These are phyloP conservation scores for Aurantiochytrium sp. DNA, from an alignment of 108 stramenopile species.

Conservation along the genomic window DNA sequence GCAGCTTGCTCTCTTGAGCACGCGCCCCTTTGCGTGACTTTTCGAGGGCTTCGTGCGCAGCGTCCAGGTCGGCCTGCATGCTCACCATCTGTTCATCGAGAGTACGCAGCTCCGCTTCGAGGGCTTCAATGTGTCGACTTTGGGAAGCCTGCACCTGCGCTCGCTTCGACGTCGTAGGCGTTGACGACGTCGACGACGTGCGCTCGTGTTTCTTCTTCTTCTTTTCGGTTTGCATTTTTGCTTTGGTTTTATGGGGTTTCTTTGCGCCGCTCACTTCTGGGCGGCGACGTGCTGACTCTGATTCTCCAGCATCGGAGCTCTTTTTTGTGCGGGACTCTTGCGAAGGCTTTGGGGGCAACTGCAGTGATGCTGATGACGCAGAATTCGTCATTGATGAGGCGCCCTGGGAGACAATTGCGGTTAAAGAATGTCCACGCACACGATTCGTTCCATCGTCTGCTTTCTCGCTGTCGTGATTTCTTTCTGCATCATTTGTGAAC, in stretches of 20 bases:
- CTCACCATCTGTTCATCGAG: neutral
- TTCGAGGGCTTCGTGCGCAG: neutral
- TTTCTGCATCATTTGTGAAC: neutral
- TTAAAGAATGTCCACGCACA: too few species aligned
- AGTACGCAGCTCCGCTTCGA: neutral
- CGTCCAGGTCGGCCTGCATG: neutral
- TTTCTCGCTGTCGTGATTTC: neutral
- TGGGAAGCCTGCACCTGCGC: neutral
- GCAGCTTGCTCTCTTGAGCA: neutral
- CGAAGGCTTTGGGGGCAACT: too few species aligned
- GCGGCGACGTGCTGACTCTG: neutral
- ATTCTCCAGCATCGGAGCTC: too few species aligned
- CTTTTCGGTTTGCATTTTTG: neutral
- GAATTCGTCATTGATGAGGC: too few species aligned
- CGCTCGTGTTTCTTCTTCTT: neutral
- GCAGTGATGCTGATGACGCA: too few species aligned
- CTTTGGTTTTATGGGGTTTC: neutral
- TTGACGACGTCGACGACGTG: neutral
- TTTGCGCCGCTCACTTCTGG: neutral
- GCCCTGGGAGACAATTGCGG: too few species aligned
- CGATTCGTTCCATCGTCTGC: too few species aligned
- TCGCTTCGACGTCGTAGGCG: neutral
- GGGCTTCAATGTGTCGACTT: neutral
- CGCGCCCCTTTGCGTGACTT: neutral
- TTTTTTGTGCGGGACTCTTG: too few species aligned